phyloP scores from a whole-genome alignment of 306 rosid species.

The Vachellia collinsii region DNA sequence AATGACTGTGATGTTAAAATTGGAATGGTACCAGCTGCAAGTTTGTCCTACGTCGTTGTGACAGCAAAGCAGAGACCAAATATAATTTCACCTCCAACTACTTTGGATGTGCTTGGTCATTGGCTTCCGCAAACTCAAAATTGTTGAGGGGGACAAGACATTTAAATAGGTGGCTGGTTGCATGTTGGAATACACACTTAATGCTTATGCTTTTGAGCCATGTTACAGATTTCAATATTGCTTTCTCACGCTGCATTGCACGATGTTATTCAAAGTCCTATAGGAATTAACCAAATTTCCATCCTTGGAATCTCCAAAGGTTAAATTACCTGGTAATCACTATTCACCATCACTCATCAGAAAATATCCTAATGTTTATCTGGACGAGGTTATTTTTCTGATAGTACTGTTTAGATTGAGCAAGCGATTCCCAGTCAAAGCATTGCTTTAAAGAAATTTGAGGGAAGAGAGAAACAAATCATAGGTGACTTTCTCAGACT shows the following conservation, averaged over 20 bases:
- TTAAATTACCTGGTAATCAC: background rate
- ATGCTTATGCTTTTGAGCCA: background rate
- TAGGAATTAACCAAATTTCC: background rate
- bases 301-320: background rate
- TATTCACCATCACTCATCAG: background rate
- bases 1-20: background rate
- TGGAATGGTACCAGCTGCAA: background rate
- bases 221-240: background rate
- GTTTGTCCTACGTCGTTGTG: background rate
- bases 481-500: no score
- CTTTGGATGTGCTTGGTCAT: background rate
- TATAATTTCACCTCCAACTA: background rate
- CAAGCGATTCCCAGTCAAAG: background rate
- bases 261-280: background rate
- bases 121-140: background rate
- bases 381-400: background rate
- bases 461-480: background rate
- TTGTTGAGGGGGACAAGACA: background rate
- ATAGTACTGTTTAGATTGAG: background rate
- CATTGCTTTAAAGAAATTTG: background rate
- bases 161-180: background rate
- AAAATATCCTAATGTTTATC: background rate
- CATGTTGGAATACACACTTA: background rate
- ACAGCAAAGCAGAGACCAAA: background rate
- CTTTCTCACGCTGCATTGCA: slow-evolving; percentile 1